A percentile compares a stretch with the other conserved stretches of the same genome.
Conservation (phyloP, 352 stramenopile genomes). For the Phytophthora ramorum region DNA sequence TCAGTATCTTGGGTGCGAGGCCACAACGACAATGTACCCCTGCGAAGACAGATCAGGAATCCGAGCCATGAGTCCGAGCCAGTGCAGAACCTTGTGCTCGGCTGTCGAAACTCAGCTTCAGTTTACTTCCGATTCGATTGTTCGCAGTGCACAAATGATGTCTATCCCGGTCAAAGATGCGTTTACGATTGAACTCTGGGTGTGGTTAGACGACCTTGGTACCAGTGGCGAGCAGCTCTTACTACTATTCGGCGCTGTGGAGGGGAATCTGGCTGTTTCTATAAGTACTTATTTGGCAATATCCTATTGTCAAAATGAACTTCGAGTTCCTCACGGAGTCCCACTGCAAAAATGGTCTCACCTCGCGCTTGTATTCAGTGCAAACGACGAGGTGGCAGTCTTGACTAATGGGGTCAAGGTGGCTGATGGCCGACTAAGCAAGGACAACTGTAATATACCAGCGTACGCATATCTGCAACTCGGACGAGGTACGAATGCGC, state of each 20-base stretch:
- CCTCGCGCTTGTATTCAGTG: slow-evolving; percentile 40
- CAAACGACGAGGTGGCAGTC: slow-evolving; percentile 23
- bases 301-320: slow-evolving; percentile 33
- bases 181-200: slow-evolving; percentile 58
- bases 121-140: slow-evolving; percentile 36
- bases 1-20: slow-evolving; percentile 42
- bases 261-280: slow-evolving; percentile 21
- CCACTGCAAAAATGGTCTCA: slow-evolving; percentile 41
- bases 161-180: slow-evolving; percentile 15
- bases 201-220: slow-evolving; percentile 20
- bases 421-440: slow-evolving; percentile 24
- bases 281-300: slow-evolving; percentile 36
- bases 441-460: slow-evolving; percentile 31
- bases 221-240: slow-evolving; percentile 31
- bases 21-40: slow-evolving; percentile 33
- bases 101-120: slow-evolving; percentile 42
- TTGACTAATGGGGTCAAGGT: slow-evolving; percentile 41
- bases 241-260: slow-evolving; percentile 40
- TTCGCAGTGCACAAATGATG: slow-evolving; percentile 38
- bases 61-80: slow-evolving; percentile 13
- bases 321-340: slow-evolving; percentile 47
- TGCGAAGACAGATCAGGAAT: slow-evolving; percentile 12
- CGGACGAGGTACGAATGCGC: slow-evolving; percentile 41
- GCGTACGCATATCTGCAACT: slow-evolving; percentile 45
- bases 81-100: slow-evolving; percentile 37